Base-by-base conservation (phyloP, 1,139 yeast genomes). In the Yamadazyma dushanensis region DNA sequence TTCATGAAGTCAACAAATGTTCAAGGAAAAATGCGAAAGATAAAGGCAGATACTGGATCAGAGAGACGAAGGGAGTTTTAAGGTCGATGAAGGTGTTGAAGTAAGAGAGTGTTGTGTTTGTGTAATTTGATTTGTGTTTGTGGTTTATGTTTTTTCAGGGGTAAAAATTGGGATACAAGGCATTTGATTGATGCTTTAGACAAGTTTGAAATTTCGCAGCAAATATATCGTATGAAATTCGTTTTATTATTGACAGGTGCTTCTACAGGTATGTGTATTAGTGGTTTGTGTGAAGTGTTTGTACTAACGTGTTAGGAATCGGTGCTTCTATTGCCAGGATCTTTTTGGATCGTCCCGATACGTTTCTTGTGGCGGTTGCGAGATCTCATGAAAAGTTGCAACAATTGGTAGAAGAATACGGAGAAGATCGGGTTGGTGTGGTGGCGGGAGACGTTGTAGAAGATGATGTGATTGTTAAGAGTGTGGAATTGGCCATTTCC, bases 311-410 rank as follows among this genome's bases (percentile, higher is more conserved):
- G 39, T 43, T 14, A 68, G 96, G 97, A 2, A 82, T 89, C 53
- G 97, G 97, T 8, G 74, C 71, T 21, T 70, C 90, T 3, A 77
- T 84, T 48, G 88, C 83, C 7, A 70, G 74, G 26, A 54, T 68
- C 5, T 58, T 83, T 25, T 63, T 87, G 9, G 53, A 60, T 4
- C 50, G 63, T 8, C 43, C 64, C 0, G 53, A 59, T 13, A 63
- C 78, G 25, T 66, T 64, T 30, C 75, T 87, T 8, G 75, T 86
- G 16, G 92, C 89, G 0, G 75, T 87, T 25, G 92, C 96, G 0
- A 73, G 97, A 45, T 68, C 85, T 4, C 66, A 66, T 31, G 64
- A 58, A 0, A 65, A 73, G 5, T 60, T 85, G 38, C 52, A 63
- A 22, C 59, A 63, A 22, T 53, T 86, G 35, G 63, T 63, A 29